These are phyloP conservation scores for Sequoiadendron giganteum DNA, from an alignment of 75 land plant species.

Conservation along the genomic window DNA sequence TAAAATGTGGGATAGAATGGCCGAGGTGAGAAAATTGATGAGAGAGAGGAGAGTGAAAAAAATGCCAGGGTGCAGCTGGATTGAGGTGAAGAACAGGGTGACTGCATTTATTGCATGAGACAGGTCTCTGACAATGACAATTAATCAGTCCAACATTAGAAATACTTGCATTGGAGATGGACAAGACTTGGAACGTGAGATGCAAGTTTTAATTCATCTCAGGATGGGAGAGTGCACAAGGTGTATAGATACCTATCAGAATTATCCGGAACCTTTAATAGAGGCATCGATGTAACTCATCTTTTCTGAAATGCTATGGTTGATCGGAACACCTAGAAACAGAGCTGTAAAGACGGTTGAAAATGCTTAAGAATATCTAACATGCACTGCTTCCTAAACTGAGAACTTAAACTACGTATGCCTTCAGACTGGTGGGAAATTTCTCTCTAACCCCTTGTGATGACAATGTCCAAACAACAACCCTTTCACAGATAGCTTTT, in stretches of 20 bases:
- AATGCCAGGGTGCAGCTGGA: conserved; percentile 20
- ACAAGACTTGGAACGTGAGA: too few relatives aligned
- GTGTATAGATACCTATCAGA: background rate
- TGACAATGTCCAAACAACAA: conserved; percentile 36
- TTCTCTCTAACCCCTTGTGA: conserved; percentile 60
- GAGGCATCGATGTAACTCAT: conserved; percentile 60
- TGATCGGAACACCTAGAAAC: conserved; percentile 25
- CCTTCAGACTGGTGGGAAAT: conserved; percentile 72
- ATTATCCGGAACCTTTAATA: background rate
- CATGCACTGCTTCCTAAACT: conserved; percentile 51
- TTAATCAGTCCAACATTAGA: background rate
- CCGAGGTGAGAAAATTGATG: conserved; percentile 16
- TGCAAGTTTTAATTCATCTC: background rate
- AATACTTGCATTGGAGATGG: background rate
- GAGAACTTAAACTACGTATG: conserved; percentile 53
- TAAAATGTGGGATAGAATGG: conserved; percentile 15
- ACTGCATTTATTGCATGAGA: conserved; percentile 8
- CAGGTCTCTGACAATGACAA: background rate
- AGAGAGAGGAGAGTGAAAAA: conserved; percentile 10
- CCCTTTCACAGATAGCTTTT: conserved; percentile 64
- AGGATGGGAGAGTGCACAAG: background rate
- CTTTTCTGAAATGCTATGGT: conserved; percentile 64
- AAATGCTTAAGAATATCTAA: conserved; percentile 58
- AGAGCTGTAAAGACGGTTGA: conserved; percentile 34
- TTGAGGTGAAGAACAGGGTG: conserved; percentile 20